These are phyloP conservation scores for Kwoniella sp. DNA, from an alignment of 768 basidiomycete genomes.

Conservation along the genomic window DNA sequence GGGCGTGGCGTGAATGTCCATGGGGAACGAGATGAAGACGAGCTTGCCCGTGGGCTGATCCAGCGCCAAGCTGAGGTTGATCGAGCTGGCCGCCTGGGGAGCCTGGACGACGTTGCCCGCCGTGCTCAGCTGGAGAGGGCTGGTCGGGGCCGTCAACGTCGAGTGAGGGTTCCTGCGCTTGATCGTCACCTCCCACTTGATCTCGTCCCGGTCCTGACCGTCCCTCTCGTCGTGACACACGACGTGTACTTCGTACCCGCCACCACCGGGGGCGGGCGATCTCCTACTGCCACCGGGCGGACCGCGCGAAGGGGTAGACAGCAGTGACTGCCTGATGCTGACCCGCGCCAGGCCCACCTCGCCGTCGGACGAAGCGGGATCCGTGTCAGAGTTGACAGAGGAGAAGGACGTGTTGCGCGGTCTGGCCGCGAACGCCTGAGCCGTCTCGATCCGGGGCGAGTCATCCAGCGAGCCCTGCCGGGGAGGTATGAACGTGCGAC, in stretches of 20 bases:
- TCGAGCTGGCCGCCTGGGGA: constrained; percentile 27
- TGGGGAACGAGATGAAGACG: constrained; percentile 40
- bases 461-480: constrained; percentile 7
- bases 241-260: constrained; percentile 21
- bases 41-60: constrained; percentile 41
- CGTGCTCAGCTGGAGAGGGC: constrained; percentile 18
- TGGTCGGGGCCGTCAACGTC: neutral
- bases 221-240: constrained; percentile 15
- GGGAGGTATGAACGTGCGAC: no score
- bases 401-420: constrained; percentile 4
- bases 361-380: constrained; percentile 7
- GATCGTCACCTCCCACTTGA: constrained; percentile 62
- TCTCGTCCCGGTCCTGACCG: constrained; percentile 41
- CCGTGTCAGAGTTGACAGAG: constrained; percentile 4
- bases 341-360: constrained; percentile 5
- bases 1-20: constrained; percentile 24
- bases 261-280: neutral
- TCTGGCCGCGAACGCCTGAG: neutral
- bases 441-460: neutral
- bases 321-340: constrained; percentile 2
- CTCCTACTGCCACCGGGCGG: neutral
- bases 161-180: neutral
- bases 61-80: constrained; percentile 42
- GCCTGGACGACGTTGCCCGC: constrained; percentile 3
- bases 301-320: constrained; percentile 4